These are phyloP conservation scores for Tremella mesenterica DNA, from an alignment of 768 basidiomycete genomes.

Conservation along the genomic window DNA sequence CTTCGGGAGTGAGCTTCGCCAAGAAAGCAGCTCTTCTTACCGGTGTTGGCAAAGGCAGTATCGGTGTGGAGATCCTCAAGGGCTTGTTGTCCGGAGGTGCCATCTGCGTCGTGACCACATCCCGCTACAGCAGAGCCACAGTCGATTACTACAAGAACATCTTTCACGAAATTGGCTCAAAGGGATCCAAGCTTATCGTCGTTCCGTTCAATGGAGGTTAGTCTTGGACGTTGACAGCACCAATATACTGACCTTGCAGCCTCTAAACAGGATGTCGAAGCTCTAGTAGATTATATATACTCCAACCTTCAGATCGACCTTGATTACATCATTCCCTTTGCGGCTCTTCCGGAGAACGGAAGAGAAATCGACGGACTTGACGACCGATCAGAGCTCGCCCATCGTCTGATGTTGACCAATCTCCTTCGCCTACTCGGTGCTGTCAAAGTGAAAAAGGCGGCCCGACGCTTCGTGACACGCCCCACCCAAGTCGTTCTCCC, in stretches of 20 bases:
- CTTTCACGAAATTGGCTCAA: slow-evolving; percentile 88
- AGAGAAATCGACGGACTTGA: slow-evolving; percentile 96
- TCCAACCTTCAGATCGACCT: slow-evolving; percentile 88
- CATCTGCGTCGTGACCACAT: slow-evolving; percentile 94
- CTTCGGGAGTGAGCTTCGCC: slow-evolving; percentile 95
- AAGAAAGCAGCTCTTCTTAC: slow-evolving; percentile 98
- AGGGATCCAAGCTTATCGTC: slow-evolving; percentile 91
- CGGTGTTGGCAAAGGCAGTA: slow-evolving; percentile 95
- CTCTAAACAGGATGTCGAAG: slow-evolving; percentile 96
- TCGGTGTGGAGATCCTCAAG: slow-evolving; percentile 94
- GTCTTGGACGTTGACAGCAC: background rate
- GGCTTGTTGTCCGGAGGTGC: slow-evolving; percentile 93
- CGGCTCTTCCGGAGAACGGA: slow-evolving; percentile 96
- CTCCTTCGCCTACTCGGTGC: slow-evolving; percentile 90
- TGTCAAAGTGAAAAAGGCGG: slow-evolving; percentile 97
- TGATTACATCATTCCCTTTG: slow-evolving; percentile 97
- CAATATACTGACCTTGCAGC: slow-evolving; percentile 47
- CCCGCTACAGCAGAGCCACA: slow-evolving; percentile 78
- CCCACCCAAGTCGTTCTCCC: slow-evolving; percentile 98
- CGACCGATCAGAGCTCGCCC: slow-evolving; percentile 94
- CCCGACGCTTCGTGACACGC: slow-evolving; percentile 88
- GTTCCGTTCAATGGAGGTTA: slow-evolving; percentile 88
- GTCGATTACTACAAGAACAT: slow-evolving; percentile 98
- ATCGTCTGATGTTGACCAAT: slow-evolving; percentile 97
- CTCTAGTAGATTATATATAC: slow-evolving; percentile 97